phyloP scores from a whole-genome alignment of 2,329 filamentous ascomycete species.

The Periconia sp. region DNA sequence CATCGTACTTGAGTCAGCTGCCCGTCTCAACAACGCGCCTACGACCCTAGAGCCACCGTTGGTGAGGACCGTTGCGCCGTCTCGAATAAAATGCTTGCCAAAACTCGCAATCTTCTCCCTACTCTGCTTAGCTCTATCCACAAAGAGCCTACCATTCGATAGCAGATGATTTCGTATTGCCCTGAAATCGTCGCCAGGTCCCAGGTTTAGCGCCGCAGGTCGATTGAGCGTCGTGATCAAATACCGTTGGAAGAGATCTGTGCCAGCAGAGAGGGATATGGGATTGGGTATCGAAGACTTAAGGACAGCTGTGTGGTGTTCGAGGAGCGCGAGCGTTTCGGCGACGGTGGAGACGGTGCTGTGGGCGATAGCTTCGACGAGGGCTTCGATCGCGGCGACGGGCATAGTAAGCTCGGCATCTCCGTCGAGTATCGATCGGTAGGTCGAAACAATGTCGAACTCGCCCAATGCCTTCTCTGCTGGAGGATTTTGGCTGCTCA shows the following conservation, averaged over 20 bases:
- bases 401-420: constrained; percentile 93
- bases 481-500: constrained; percentile 26
- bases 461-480: constrained; percentile 24
- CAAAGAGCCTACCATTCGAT: constrained; percentile 85
- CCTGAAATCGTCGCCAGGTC: constrained; percentile 73
- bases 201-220: constrained; percentile 50
- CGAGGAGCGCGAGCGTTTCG: constrained; percentile 88
- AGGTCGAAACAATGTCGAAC: constrained; percentile 67
- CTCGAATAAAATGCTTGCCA: constrained; percentile 77
- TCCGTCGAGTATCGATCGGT: constrained; percentile 66
- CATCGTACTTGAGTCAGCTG: constrained; percentile 69
- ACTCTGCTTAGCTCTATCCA: constrained; percentile 82
- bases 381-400: constrained; percentile 88
- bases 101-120: constrained; percentile 81
- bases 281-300: constrained; percentile 84
- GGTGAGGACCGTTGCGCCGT: constrained; percentile 84
- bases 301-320: constrained; percentile 76
- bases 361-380: constrained; percentile 84
- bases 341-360: constrained; percentile 85
- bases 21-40: constrained; percentile 74
- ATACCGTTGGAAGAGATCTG: constrained; percentile 94
- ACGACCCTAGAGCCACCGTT: constrained; percentile 89
- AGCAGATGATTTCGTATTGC: constrained; percentile 82
- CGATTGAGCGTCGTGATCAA: constrained; percentile 75
- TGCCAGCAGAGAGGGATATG: constrained; percentile 90